Base-by-base conservation (phyloP, 345 rosid genomes). In the Syzygium aromaticum region DNA sequence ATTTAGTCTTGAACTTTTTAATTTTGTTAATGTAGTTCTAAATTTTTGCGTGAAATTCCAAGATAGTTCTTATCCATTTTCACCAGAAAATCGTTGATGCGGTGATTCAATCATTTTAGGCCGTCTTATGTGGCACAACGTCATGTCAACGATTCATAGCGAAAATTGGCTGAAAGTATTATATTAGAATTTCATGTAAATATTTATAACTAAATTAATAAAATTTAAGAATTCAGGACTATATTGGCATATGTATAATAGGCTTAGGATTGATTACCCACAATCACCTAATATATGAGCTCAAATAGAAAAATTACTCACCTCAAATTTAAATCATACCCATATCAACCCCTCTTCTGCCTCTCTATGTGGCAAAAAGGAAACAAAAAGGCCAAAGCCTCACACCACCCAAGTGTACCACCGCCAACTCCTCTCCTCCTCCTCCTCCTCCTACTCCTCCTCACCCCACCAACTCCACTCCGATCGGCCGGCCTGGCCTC, bases 111-210 rank as follows among this genome's bases (percentile, higher is more conserved):
- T 67, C 1, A 67, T 28, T 15, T 1, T 0, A 0, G 1, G 3
- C 0, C 4, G 1, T 17, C 3, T 17, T 67, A 30, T 19, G 1
- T 64, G 23, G 2, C 40, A 67, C 0, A 4, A 0, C 10, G 9
- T 1, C 4, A 15, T 0, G 6, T 33, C 0, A 8, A 0, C 16
- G 5, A 7, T 30, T 67, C 1, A 4, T 5, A 0, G 3, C 13
- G 0, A 67, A 67, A 67, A 16, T 33, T 67, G 2, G 5, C 9
- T 3, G 5, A 4, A 67, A 67, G 10, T 3, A 67, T 0, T 17
- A 2, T 8, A 8, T 33, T 67, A 3, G 1, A 61, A 61, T 61
- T n/a, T n/a, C 15, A 2, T 33, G 46, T 12, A 33, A 17, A 30
- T 30, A 11, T 2, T 59, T 59, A n/a, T 25, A 27, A 59, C 0